Evolutionary conservation across 441 rosid species (phyloP), one percentile per base, ranked within the genome.

Genomic region (Populus hybrid): DNA sequence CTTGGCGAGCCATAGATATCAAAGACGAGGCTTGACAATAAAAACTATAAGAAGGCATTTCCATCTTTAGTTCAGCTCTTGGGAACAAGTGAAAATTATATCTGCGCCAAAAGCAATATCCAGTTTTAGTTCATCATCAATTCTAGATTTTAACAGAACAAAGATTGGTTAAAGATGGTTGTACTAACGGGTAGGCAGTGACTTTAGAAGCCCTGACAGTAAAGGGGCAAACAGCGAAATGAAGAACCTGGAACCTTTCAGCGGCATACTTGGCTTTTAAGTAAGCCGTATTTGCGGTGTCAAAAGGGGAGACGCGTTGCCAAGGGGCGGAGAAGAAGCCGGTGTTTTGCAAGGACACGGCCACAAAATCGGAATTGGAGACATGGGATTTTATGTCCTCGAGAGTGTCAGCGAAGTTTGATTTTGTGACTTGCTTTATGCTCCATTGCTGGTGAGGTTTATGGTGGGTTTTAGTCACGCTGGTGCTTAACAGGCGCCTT

Each of bases 71-170:
- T 68, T 93, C 98, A 87, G 92, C 94, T 75, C 98, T 84, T 18
- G 98, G 99, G 82, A 90, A 95, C 88, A 95, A 85, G 77, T 92
- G 91, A 24, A 95, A 95, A 78, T 93, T 95, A 74, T 91, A 93
- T 40, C 98, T 93, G 92, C 83, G 84, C 74, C 79, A 24, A 50
- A 71, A 75, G 68, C 26, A 46, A 57, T 50, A 61, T 6, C 32
- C n/a, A 30, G 21, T 24, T 30, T 11, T 63, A 20, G 67, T n/a
- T n/a, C 67, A 63, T 24, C 67, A n/a, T 63, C 23, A 63, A 63
- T 26, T 11, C 20, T 46, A 46, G 4, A 67, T 5, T 26, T 67
- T 67, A 24, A 23, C 71, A 16, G 14, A 34, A 71, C 18, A n/a
- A 36, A 65, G 69, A 21, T 8, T 23, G 42, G 38, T 3, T 16